Base-by-base conservation (phyloP, 2,329 filamentous ascomycete species). In the Tolypocladium nubicola region DNA sequence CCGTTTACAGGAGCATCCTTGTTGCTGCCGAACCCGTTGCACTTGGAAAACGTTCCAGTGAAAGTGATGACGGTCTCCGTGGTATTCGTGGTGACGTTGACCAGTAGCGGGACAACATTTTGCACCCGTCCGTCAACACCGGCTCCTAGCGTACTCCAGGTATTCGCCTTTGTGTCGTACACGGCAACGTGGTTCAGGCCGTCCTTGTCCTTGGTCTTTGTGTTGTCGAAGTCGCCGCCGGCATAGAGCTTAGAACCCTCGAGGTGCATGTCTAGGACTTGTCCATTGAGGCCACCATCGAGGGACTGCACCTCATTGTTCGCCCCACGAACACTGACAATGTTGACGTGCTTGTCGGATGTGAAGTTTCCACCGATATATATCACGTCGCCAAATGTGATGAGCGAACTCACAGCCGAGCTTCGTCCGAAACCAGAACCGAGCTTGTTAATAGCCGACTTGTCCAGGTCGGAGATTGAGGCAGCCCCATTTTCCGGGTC, bases 351-450 rank as follows among this genome's bases (percentile, higher is more conserved):
- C 35, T 79, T 74, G 55, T 77, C 73, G 8, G 86, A 83, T 1
- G 86, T 86, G 68, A 97, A 97, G 65, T 91, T 94, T 30, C 94
- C 94, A 16, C 84, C 93, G 56, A 94, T 83, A 64, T 87, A 96
- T 0, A 86, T 83, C 3, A 83, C 75, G 59, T 87, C 81, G 21
- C 82, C 81, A 8, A 81, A 75, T 10, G 84, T 81, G 8, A 79
- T 77, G n/a, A 97, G 74, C n/a, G 82, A 78, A 19, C 82, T 83
- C 59, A 97, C 81, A 1, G 80, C 80, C 2, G 92, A 92, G 47
- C 80, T 79, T 8, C 78, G 72, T 14, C 83, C 75, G 56, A 97
- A 86, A 57, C 79, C 81, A 39, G 82, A 83, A 21, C 90, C 90
- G 40, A 93, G 87, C 65, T 81, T 79, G 70, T 95, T 87, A 67